Percentiles rank a stretch among this genome's conserved stretches.
Conservation (phyloP, 106 monocot species). For the Allium fistulosum region DNA sequence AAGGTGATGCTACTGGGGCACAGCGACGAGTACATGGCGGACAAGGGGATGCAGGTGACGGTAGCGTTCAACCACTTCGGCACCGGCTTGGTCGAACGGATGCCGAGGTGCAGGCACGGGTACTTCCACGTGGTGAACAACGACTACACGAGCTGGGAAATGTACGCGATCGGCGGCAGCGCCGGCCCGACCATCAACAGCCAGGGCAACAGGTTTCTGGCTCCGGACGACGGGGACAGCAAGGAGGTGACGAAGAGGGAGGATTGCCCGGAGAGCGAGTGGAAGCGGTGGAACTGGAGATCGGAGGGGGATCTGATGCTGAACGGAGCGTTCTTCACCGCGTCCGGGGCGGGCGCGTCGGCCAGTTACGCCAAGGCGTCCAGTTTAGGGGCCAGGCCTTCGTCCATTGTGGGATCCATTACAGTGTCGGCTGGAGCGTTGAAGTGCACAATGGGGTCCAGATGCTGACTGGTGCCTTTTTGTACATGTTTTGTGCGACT, state of each 20-base stretch:
- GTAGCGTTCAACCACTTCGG: slow-evolving; percentile 11
- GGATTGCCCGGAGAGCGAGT: not conserved
- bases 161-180: slow-evolving; percentile 20
- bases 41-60: slow-evolving; percentile 17
- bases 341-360: slow-evolving; percentile 13
- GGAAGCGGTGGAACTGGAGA: slow-evolving; percentile 21
- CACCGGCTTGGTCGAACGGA: slow-evolving; percentile 9
- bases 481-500: too few relatives aligned
- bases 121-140: slow-evolving; percentile 21
- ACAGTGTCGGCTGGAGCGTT: slow-evolving; percentile 12
- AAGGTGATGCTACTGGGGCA: slow-evolving; percentile 20
- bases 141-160: slow-evolving; percentile 17
- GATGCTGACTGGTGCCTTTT: not conserved
- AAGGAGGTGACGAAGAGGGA: slow-evolving; percentile 23
- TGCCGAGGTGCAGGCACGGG: slow-evolving; percentile 18
- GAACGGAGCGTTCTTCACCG: slow-evolving; percentile 18
- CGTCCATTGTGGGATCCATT: slow-evolving; percentile 8
- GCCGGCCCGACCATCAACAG: slow-evolving; percentile 14
- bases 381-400: slow-evolving; percentile 9
- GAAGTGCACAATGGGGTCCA: slow-evolving; percentile 3
- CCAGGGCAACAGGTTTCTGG: slow-evolving; percentile 17
- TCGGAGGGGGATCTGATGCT: slow-evolving; percentile 13
- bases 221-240: slow-evolving; percentile 3
- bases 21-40: slow-evolving; percentile 10
- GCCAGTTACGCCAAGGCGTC: slow-evolving; percentile 12